Percentiles rank a stretch among this genome's conserved stretches.
Evolutionary conservation across 306 rosid genomes (phyloP).

Genomic region (Cyamopsis tetragonoloba): DNA sequence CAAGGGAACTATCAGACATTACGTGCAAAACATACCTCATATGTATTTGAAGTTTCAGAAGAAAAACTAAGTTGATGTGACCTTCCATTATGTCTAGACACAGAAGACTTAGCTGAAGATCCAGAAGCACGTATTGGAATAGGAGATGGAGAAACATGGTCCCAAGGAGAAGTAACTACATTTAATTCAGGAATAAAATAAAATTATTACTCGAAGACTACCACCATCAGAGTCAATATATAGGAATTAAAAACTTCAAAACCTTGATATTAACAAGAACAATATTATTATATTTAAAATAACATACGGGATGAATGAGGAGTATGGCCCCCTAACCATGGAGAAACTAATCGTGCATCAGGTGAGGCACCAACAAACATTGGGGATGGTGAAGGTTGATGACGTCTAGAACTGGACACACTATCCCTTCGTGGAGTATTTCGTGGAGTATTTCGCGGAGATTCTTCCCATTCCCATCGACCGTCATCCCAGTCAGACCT

Average conservation of each 20-base stretch:
- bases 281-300: slow-evolving; percentile 7
- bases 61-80: slow-evolving; percentile 58
- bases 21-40: slow-evolving; percentile 45
- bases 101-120: slow-evolving; percentile 62
- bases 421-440: slow-evolving; percentile 75
- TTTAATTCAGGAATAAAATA: slow-evolving; percentile 26
- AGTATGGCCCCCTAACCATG: slow-evolving; percentile 86
- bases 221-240: slow-evolving; percentile 17
- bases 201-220: slow-evolving; percentile 14
- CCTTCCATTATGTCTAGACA: slow-evolving; percentile 55
- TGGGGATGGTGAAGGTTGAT: slow-evolving; percentile 92
- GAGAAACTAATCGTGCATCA: slow-evolving; percentile 91
- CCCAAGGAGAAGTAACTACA: slow-evolving; percentile 89
- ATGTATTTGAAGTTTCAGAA: slow-evolving; percentile 40
- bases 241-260: background rate
- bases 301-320: slow-evolving; percentile 63
- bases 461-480: slow-evolving; percentile 95
- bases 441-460: slow-evolving; percentile 81
- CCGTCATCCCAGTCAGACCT: slow-evolving; percentile 97
- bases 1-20: background rate
- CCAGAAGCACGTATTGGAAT: slow-evolving; percentile 93
- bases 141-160: slow-evolving; percentile 88
- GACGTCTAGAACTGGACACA: slow-evolving; percentile 52
- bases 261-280: background rate
- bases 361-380: slow-evolving; percentile 94